phyloP scores from a whole-genome alignment of 768 basidiomycete species.

The Lyophyllum atratum region DNA sequence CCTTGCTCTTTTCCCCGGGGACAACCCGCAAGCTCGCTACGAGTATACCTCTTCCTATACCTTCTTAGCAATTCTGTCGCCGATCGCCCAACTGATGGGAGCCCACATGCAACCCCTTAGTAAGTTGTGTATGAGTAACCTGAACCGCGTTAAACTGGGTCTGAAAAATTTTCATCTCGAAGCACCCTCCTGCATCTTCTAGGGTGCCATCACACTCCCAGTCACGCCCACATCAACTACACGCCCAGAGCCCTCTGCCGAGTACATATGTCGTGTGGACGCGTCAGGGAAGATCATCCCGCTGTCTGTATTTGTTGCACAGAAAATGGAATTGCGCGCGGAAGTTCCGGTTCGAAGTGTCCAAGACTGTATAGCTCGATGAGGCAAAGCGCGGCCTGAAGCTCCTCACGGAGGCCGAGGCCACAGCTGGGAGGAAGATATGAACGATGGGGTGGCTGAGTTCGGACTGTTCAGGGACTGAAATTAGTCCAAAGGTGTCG shows the following conservation, averaged over 20 bases:
- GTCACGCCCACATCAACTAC: background rate
- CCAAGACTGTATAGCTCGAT: background rate
- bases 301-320: slow-evolving; percentile 3
- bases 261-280: background rate
- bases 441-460: slow-evolving; percentile 17
- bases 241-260: background rate
- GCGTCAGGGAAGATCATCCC: background rate
- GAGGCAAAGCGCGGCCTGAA: slow-evolving; percentile 2
- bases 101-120: background rate
- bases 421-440: slow-evolving; percentile 21
- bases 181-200: too few species aligned
- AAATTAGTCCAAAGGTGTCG: background rate
- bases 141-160: background rate
- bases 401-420: background rate
- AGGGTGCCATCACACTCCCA: too few species aligned
- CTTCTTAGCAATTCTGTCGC: background rate
- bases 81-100: background rate
- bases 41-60: too few species aligned
- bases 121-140: background rate
- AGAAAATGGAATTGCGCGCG: slow-evolving; percentile 4
- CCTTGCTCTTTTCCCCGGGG: background rate
- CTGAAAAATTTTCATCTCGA: background rate
- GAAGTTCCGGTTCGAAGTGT: slow-evolving; percentile 6
- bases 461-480: slow-evolving; percentile 14
- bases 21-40: background rate